Evolutionary conservation across 2,329 filamentous ascomycete genomes (phyloP), one percentile per base, ranked within the genome.

Genomic region (Claviceps purpurea): DNA sequence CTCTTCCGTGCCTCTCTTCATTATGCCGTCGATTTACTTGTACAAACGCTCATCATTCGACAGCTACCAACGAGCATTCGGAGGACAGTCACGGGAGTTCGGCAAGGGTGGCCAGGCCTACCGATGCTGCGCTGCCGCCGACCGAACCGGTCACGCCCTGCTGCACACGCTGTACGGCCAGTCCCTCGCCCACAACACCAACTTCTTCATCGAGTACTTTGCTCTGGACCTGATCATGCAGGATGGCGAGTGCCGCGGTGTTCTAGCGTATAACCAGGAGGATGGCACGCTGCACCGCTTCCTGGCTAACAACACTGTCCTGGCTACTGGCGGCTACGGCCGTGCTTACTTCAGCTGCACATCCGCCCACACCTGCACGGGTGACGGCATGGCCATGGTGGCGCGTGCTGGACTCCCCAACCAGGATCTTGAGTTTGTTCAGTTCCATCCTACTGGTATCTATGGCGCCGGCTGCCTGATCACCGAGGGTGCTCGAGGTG

Each of bases 161-260:
- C 82, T 98, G 50, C 93, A 98, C 79, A 98, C 93, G 26, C 87
- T 98, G 59, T 98, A 97, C 73, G 93, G 93, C 64, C 91, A 96
- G 76, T 96, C 90, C 51, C 81, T 97, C 56, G 80, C 88, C 67
- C 89, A 97, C 79, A 95, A 96, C 79, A 96, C 91, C 66, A 96
- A 96, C 78, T 98, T 96, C 80, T 97, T 98, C 74, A 96, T 98
- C 70, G 93, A 97, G 73, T 97, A 90, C 79, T 98, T 97, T 70
- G 93, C 90, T 62, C 80, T 95, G 60, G 93, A 97, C 68, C 75
- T 97, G 71, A 86, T 98, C 64, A 97, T 97, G 93, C 86, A 96
- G 74, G 87, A 94, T 64, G 91, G 91, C 56, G 87, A 91, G 71
- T 97, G 91, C 78, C 90, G 90, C 61, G 93, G 93, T 81, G 87